phyloP scores from a whole-genome alignment of 225 moss, liverwort and hornwort genomes.

The Marchantia paleacea region DNA sequence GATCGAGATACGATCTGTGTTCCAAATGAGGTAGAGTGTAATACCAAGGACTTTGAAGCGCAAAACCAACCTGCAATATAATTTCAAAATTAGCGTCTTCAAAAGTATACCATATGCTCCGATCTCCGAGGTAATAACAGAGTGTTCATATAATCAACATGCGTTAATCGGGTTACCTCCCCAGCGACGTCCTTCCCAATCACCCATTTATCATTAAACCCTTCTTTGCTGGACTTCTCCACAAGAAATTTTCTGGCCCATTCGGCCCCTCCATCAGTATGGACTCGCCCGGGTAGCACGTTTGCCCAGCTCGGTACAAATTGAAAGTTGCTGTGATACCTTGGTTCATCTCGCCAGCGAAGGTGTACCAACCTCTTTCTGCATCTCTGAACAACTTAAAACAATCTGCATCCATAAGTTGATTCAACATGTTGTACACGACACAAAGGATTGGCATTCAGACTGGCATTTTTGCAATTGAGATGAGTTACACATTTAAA shows the following conservation, averaged over 20 bases:
- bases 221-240: background rate
- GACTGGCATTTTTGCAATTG: no score
- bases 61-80: constrained; percentile 20
- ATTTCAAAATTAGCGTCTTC: no score
- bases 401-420: background rate
- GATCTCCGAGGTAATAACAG: constrained; percentile 17
- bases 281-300: constrained; percentile 1
- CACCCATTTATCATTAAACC: background rate
- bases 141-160: background rate
- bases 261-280: background rate
- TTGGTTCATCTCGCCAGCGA: constrained; percentile 8
- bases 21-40: constrained; percentile 23
- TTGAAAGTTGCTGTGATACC: constrained; percentile 11
- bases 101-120: background rate
- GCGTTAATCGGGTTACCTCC: background rate
- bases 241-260: constrained; percentile 2
- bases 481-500: no score
- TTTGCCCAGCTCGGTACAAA: constrained; percentile 11
- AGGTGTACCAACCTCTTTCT: constrained; percentile 1
- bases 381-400: constrained; percentile 4
- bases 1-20: constrained; percentile 22
- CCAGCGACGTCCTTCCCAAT: constrained; percentile 10
- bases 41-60: constrained; percentile 22
- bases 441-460: no score
- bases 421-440: no score